Base-by-base conservation (phyloP, 371 early-diverging fungal species). In the Basidiobolus meristosporus region DNA sequence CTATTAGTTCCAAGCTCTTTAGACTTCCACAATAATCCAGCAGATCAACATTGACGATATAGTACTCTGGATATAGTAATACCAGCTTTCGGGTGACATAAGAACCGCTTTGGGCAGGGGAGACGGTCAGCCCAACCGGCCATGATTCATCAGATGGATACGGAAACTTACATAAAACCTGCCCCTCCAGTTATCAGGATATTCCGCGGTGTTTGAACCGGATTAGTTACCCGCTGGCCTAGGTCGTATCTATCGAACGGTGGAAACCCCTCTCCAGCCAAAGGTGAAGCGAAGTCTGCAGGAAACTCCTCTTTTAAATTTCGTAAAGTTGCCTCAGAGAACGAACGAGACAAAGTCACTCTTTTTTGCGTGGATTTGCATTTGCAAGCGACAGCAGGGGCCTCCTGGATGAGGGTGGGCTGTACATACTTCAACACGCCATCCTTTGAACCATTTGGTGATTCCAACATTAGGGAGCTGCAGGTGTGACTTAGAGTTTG, bases 171-270 rank as follows among this genome's bases (percentile, higher is more conserved):
- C 83, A 84, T 84, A 63, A 88, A 88, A 3, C 88, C 88, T 15
- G 88, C 86, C 23, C 82, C 85, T 33, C 88, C 88, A 0, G 88
- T 88, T n/a, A 87, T 52, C 18, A 87, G 60, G 21, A 86, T 69
- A 23, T 36, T 19, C 11, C 18, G 11, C 5, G 36, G 21, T 3
- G 2, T 14, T 36, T 17, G 19, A 21, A 4, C 18, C 12, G 11
- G 11, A 21, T 19, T 10, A 14, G 21, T 11, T 7, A 21, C 36
- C 5, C 36, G 36, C 36, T 36, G 19, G 34, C 36, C 36, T 5
- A 36, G 16, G 10, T 36, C 36, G 11, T 36, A 16, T 17, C 36
- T 16, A 17, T 36, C 36, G 17, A 36, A 36, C 21, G 14, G 19
- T 21, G 36, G 21, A 10, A 36, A 19, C 10, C 11, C 11, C 5